phyloP scores from a whole-genome alignment of 352 stramenopile genomes.

The Phytophthora macrochlamydospora region DNA sequence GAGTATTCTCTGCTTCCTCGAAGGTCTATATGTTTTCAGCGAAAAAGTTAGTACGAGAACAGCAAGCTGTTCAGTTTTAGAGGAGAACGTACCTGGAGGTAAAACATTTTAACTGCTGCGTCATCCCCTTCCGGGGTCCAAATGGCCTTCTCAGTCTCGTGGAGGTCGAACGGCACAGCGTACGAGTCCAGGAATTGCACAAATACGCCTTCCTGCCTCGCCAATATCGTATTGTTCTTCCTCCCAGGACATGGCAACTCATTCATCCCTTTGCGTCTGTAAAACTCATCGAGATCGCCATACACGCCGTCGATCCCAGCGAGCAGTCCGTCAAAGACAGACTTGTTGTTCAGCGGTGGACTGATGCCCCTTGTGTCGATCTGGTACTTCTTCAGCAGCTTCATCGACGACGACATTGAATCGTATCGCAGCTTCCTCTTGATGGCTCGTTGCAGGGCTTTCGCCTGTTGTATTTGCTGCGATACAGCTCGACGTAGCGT shows the following conservation, averaged over 20 bases:
- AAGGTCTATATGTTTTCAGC: slow-evolving; percentile 13
- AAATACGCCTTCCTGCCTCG: slow-evolving; percentile 1
- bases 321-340: slow-evolving; percentile 23
- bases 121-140: slow-evolving; percentile 10
- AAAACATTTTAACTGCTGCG: slow-evolving; percentile 1
- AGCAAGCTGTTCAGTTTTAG: no score
- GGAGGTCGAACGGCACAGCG: slow-evolving; percentile 19
- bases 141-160: slow-evolving; percentile 17
- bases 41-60: neutral
- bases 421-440: slow-evolving; percentile 23
- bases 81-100: slow-evolving; percentile 16
- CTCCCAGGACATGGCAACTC: slow-evolving; percentile 16
- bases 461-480: slow-evolving; percentile 23
- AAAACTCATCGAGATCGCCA: slow-evolving; percentile 13
- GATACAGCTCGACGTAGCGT: slow-evolving; percentile 13
- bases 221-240: slow-evolving; percentile 7
- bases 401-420: slow-evolving; percentile 13
- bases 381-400: slow-evolving; percentile 9
- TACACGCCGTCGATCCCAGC: slow-evolving; percentile 14
- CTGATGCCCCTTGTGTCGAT: slow-evolving; percentile 19
- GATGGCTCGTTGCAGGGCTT: slow-evolving; percentile 22
- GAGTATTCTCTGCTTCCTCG: slow-evolving; percentile 16
- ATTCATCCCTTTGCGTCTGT: slow-evolving; percentile 8
- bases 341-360: slow-evolving; percentile 21
- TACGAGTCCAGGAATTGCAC: slow-evolving; percentile 32